Base-by-base conservation (phyloP, 2,329 filamentous ascomycete species). In the Xylariaceae sp. region DNA sequence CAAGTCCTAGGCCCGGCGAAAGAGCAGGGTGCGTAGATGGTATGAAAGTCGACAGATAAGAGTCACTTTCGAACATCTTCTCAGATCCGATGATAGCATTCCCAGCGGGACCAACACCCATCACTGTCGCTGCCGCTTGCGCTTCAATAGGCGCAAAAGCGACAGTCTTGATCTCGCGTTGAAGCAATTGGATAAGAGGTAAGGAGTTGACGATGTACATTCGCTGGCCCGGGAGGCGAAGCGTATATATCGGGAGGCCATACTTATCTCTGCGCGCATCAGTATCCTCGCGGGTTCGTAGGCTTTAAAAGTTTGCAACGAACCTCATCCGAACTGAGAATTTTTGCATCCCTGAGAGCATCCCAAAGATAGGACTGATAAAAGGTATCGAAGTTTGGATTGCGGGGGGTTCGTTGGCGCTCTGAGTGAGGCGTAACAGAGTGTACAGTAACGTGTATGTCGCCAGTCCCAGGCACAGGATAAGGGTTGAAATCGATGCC, bases 171-270 rank as follows among this genome's bases (percentile, higher is more conserved):
- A 47, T 29, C 17, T 55, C 49, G 2, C 50, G 45, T 27, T 55
- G 49, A 2, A 50, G 6, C 7, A 23, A n/a, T 5, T 36, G 22
- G 7, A 56, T 44, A 16, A 56, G 48, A 0, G 42, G 29, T 2
- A 38, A 17, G 11, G 50, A 46, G 20, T 53, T 54, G 29, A 55
- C 35, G 6, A 55, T 27, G 14, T 55, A 55, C 3, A 57, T 33
- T 2, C 47, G 49, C 11, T 20, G 22, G 10, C 42, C 44, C 1
- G 53, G 53, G 20, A 54, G 37, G 2, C 48, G 38, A 2, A 55
- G 19, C 0, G 55, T 52, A 27, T 55, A 53, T 1, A 55, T 47
- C 6, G 53, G 48, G 2, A 52, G 34, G 3, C 42, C 33, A 44
- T 53, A 42, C 17, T 42, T 45, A 35, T 54, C 45, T 37, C 51